These are phyloP conservation scores for Colletotrichum plurivorum DNA, from an alignment of 2,329 filamentous ascomycete genomes.

Conservation along the genomic window DNA sequence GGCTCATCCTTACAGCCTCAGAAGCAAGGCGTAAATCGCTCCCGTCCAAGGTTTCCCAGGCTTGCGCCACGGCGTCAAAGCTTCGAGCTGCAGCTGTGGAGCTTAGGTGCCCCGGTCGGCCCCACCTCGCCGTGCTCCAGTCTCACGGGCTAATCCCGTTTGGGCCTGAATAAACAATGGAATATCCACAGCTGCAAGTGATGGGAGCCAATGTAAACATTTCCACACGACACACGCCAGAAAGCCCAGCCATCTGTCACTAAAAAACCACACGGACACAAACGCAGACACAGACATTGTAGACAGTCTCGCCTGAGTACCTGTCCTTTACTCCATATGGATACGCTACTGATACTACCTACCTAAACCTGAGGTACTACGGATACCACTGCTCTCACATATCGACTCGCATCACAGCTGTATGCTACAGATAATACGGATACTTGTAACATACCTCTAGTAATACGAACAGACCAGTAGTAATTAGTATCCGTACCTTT, in stretches of 20 bases:
- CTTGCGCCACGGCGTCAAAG: conserved; percentile 17
- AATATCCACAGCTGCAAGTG: conserved; percentile 30
- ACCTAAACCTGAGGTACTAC: too few relatives aligned
- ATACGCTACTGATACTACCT: too few relatives aligned
- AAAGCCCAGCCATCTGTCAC: background rate
- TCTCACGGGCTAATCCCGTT: conserved; percentile 26
- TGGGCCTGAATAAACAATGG: conserved; percentile 38
- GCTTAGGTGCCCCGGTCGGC: conserved; percentile 10
- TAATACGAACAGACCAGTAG: too few relatives aligned
- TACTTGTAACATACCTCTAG: too few relatives aligned
- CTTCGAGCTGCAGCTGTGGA: conserved; percentile 33
- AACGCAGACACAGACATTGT: conserved; percentile 18
- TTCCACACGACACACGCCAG: conserved; percentile 25
- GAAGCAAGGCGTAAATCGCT: conserved; percentile 27
- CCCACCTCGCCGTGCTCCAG: background rate
- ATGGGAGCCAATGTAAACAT: conserved; percentile 38
- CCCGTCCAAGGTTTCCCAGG: conserved; percentile 18
- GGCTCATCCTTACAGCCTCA: conserved; percentile 23
- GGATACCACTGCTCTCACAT: background rate
- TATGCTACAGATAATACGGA: too few relatives aligned
- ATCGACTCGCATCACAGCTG: background rate
- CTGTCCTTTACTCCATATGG: too few relatives aligned
- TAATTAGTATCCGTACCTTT: too few relatives aligned
- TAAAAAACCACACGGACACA: conserved; percentile 6
- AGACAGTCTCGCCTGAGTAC: background rate